A percentile compares a stretch with the other conserved stretches of the same genome.
Evolutionary conservation across 257 asterid genomes (phyloP).

Genomic region (Solanum paucissectum): DNA sequence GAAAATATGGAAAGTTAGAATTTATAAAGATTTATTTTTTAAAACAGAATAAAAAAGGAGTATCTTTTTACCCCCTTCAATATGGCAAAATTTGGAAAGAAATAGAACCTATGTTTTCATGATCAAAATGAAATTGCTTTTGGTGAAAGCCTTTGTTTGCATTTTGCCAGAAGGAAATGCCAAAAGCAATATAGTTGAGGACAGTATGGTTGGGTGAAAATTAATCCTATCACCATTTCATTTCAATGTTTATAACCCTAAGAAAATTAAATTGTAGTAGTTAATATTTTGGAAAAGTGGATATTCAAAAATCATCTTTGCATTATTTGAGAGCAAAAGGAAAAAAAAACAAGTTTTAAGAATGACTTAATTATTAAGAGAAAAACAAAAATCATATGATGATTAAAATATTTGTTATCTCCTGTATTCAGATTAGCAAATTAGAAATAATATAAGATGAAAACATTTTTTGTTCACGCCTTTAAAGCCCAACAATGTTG

Average conservation of each 20-base stretch:
- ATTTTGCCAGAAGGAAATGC: not conserved
- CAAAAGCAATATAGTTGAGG: not conserved
- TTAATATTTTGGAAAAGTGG: not conserved
- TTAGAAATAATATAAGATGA: no score
- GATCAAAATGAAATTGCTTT: not conserved
- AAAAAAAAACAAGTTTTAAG: not conserved
- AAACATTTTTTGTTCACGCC: no score
- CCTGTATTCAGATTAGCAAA: no score
- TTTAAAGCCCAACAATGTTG: not conserved
- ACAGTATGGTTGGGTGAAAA: not conserved
- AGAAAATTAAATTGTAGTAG: not conserved
- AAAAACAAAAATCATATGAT: not conserved
- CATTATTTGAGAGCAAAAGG: not conserved
- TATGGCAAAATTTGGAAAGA: no score
- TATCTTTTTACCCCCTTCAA: not conserved
- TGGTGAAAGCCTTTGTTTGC: not conserved
- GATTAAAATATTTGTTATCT: not conserved
- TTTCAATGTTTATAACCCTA: not conserved
- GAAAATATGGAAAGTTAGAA: no score
- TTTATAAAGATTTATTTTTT: no score
- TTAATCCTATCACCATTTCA: not conserved
- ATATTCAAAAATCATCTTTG: not conserved
- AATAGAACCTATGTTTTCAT: no score
- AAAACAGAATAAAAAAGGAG: no score
- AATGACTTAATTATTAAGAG: not conserved